phyloP scores from a whole-genome alignment of 2,329 filamentous ascomycete species.

The Cladosporium halotolerans region DNA sequence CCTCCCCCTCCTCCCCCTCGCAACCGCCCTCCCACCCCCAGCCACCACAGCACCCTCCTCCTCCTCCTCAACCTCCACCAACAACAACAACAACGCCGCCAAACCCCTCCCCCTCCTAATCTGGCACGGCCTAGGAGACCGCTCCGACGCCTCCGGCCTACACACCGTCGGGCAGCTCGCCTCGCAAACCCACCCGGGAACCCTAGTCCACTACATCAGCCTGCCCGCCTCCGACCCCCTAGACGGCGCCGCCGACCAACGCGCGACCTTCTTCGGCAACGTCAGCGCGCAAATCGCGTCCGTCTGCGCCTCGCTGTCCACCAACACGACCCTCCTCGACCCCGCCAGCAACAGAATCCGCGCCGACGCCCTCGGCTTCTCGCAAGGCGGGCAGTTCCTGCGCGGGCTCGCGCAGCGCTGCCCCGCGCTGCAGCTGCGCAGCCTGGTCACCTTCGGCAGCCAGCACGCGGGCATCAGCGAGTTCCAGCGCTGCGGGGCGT shows the following conservation, averaged over 20 bases:
- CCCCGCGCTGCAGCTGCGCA: slow-evolving; percentile 74
- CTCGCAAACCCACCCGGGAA: slow-evolving; percentile 69
- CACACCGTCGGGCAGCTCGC: slow-evolving; percentile 64
- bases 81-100: slow-evolving; percentile 1
- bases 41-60: neutral
- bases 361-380: slow-evolving; percentile 89
- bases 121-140: slow-evolving; percentile 84
- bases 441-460: slow-evolving; percentile 79
- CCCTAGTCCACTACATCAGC: slow-evolving; percentile 73
- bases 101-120: slow-evolving; percentile 76
- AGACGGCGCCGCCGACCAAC: slow-evolving; percentile 25
- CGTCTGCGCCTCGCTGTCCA: slow-evolving; percentile 72
- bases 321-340: slow-evolving; percentile 65
- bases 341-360: slow-evolving; percentile 53
- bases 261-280: slow-evolving; percentile 67
- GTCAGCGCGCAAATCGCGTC: slow-evolving; percentile 87
- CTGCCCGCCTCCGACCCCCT: slow-evolving; percentile 51
- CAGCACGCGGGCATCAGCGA: slow-evolving; percentile 88
- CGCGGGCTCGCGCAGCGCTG: slow-evolving; percentile 84
- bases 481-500: slow-evolving; percentile 65
- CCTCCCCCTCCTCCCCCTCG: slow-evolving; percentile 4
- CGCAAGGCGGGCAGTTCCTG: slow-evolving; percentile 94
- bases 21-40: slow-evolving; percentile 1
- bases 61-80: slow-evolving; percentile 1
- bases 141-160: slow-evolving; percentile 70